Conservation (phyloP, 805 yeast species). For the Metschnikowia kunwiensis region DNA sequence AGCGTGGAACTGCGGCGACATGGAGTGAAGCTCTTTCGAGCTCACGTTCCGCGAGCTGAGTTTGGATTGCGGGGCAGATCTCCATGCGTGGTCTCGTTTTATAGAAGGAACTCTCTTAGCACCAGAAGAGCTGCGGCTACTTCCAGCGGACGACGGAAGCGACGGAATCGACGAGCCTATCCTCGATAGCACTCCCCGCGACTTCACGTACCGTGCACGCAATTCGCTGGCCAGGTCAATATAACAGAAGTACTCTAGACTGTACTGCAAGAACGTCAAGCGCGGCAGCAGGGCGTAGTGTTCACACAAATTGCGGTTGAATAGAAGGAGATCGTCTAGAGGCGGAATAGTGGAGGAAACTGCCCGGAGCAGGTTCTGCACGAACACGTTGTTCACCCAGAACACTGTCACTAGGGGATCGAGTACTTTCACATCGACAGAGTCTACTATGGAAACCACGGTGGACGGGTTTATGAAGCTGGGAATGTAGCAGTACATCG, state of each 20-base stretch:
- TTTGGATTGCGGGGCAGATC: slow-evolving; percentile 1
- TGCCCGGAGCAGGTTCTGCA: slow-evolving; percentile 5
- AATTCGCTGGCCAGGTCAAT: slow-evolving; percentile 11
- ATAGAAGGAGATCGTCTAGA: slow-evolving; percentile 10
- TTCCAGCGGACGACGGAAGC: no score
- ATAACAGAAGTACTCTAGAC: slow-evolving; percentile 14
- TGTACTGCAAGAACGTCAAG: slow-evolving; percentile 8
- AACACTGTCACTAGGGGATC: slow-evolving; percentile 9
- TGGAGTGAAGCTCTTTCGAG: neutral
- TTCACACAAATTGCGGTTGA: slow-evolving; percentile 9
- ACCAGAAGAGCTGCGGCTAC: no score
- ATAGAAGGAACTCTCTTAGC: neutral
- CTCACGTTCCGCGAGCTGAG: neutral
- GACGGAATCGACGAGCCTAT: neutral
- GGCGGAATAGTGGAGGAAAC: slow-evolving; percentile 1
- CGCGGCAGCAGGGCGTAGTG: slow-evolving; percentile 3
- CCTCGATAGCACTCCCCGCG: slow-evolving; percentile 2
- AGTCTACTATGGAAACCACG: slow-evolving; percentile 1
- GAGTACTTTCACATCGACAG: slow-evolving; percentile 3
- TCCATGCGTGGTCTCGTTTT: neutral
- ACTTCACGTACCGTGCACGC: slow-evolving; percentile 6
- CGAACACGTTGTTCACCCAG: slow-evolving; percentile 8
- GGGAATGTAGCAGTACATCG: slow-evolving; percentile 10
- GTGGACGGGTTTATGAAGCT: neutral
- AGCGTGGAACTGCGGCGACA: neutral